Base-by-base conservation (phyloP, 2,329 filamentous ascomycete genomes). In the Paraphoma sp. region DNA sequence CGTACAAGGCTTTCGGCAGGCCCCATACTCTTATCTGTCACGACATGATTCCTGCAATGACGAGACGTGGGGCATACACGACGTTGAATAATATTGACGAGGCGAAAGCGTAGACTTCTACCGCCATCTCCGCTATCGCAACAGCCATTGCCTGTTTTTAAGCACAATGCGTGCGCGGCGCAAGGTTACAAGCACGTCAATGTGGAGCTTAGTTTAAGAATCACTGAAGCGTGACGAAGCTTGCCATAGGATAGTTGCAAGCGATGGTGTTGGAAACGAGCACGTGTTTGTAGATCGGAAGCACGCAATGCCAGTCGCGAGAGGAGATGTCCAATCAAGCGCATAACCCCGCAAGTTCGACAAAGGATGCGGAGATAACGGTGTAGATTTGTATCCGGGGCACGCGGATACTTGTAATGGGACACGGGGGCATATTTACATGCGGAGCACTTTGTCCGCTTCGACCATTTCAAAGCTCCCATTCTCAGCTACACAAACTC, bases 261-360 rank as follows among this genome's bases (percentile, higher is more conserved):
- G 42, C 12, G 8, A 11, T 38, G 41, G 23, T 43, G 16, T 33
- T 36, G 45, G 54, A 46, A 42, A 52, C 58, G 42, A 53, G 56
- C 53, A 56, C 48, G 49, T 50, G 47, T 50, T 42, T 18, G 54
- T 16, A 23, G 54, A 48, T 48, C 36, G 47, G 56, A 61, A 65
- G 63, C 63, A 65, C 63, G 63, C 61, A 62, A 65, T 65, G 51
- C 42, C 31, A 33, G 33, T n/a, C 48, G 43, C 51, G 57, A 53
- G 60, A 56, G 60, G 56, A 57, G 42, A 44, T 16, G 16, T 44
- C 57, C 57, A 54, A 57, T 55, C 57, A 60, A 28, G 43, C 18
- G 23, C n/a, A 36, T 17, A 31, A 56, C 51, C 57, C 57, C 57
- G 51, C 53, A 31, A 43, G 33, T 53, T 31, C 47, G 48, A 43